Percentiles rank a stretch among this genome's conserved stretches.
Conservation (phyloP, 2,329 filamentous ascomycete species). For the Colletotrichum ledebouriae region DNA sequence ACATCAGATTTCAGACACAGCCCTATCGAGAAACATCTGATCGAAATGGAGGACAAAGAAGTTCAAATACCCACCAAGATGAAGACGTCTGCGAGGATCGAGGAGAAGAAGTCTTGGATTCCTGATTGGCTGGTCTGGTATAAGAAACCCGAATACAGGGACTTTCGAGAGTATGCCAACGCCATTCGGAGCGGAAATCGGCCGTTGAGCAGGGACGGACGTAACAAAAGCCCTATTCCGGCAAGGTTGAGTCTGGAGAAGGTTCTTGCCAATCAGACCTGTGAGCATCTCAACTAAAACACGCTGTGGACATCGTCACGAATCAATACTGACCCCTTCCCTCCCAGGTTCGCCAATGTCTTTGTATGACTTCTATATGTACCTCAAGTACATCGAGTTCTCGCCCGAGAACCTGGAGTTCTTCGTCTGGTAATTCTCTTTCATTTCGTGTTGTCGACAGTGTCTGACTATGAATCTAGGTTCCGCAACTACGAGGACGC, state of each 20-base stretch:
- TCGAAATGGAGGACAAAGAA: constrained; percentile 10
- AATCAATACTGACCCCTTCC: neutral
- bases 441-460: rapidly evolving
- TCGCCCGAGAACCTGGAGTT: constrained; percentile 65
- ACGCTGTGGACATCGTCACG: constrained; percentile 9
- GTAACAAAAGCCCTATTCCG: constrained; percentile 54
- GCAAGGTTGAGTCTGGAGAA: constrained; percentile 57
- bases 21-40: neutral
- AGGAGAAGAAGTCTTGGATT: constrained; percentile 28
- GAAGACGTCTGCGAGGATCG: neutral
- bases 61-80: neutral
- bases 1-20: constrained; percentile 4
- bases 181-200: constrained; percentile 53
- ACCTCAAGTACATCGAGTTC: constrained; percentile 63
- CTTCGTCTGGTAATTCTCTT: constrained; percentile 59
- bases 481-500: constrained; percentile 59
- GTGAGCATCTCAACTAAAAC: constrained; percentile 44
- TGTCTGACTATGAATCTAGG: constrained; percentile 47
- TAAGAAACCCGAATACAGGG: constrained; percentile 63
- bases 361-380: constrained; percentile 65
- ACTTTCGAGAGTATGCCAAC: constrained; percentile 60
- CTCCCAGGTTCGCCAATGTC: constrained; percentile 60
- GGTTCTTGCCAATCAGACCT: constrained; percentile 63
- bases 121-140: constrained; percentile 60
- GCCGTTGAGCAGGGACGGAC: constrained; percentile 53